Evolutionary conservation across 179 eudicot genomes (phyloP).

Genomic region (Sideroxylon spinosum): DNA sequence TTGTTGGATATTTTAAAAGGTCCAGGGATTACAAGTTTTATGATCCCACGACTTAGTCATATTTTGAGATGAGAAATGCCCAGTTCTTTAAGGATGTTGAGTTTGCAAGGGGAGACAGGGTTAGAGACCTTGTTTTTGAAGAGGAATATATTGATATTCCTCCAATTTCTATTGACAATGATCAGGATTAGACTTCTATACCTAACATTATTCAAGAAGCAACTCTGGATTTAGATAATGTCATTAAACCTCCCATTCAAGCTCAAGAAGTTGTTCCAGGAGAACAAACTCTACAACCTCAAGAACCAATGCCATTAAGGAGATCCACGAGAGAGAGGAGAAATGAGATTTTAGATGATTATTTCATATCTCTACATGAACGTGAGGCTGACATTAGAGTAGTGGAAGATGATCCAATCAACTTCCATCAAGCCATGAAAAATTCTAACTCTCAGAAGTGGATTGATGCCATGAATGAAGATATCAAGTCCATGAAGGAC

Average conservation of each 20-base stretch:
- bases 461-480: too few relatives aligned
- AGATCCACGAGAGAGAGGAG: too few relatives aligned
- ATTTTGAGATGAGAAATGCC: background rate
- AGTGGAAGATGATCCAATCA: too few relatives aligned
- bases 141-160: background rate
- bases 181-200: background rate
- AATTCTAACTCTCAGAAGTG: too few relatives aligned
- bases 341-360: too few relatives aligned
- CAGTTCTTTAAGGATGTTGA: background rate
- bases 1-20: slow-evolving; percentile 1
- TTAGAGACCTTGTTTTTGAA: background rate
- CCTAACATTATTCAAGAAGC: background rate
- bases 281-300: too few relatives aligned
- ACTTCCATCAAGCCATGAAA: too few relatives aligned
- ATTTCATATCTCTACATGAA: too few relatives aligned
- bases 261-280: too few relatives aligned
- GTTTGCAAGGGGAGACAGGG: background rate
- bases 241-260: background rate
- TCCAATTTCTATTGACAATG: background rate
- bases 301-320: too few relatives aligned
- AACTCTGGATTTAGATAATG: background rate
- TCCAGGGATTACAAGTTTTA: background rate
- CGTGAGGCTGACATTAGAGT: too few relatives aligned
- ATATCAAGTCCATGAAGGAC: too few relatives aligned
- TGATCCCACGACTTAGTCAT: background rate